Conservation (phyloP, 2,329 filamentous ascomycete species). For the Xylaria sp. region DNA sequence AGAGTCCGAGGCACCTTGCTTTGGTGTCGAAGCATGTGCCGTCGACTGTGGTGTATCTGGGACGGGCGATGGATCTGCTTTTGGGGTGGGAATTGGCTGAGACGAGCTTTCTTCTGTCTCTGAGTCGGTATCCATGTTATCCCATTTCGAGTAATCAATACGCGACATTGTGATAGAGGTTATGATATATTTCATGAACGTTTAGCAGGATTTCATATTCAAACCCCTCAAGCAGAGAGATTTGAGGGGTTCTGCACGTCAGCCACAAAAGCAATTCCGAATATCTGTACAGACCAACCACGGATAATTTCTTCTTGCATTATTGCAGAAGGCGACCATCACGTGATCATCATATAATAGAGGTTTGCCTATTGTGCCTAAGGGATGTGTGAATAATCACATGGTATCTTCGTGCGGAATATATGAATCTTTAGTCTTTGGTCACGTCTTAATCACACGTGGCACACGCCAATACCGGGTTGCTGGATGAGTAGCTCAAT, state of each 20-base stretch:
- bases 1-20: background rate
- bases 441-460: background rate
- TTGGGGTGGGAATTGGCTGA: background rate
- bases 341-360: background rate
- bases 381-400: background rate
- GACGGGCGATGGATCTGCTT: background rate
- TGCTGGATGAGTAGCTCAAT: constrained; percentile 1
- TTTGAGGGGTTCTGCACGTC: background rate
- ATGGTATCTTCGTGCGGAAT: background rate
- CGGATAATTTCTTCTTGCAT: background rate
- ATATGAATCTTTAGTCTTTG: background rate
- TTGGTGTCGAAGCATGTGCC: background rate
- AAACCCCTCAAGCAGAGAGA: background rate
- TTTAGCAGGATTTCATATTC: background rate
- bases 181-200: background rate
- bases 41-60: background rate
- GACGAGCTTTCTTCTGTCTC: background rate
- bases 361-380: background rate
- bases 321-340: background rate
- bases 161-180: background rate
- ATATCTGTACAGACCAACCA: background rate
- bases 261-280: background rate
- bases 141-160: background rate
- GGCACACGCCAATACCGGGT: background rate
- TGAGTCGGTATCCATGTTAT: background rate